Evolutionary conservation across 2,329 filamentous ascomycete species (phyloP).

Genomic region (Hirsutella thompsonii): DNA sequence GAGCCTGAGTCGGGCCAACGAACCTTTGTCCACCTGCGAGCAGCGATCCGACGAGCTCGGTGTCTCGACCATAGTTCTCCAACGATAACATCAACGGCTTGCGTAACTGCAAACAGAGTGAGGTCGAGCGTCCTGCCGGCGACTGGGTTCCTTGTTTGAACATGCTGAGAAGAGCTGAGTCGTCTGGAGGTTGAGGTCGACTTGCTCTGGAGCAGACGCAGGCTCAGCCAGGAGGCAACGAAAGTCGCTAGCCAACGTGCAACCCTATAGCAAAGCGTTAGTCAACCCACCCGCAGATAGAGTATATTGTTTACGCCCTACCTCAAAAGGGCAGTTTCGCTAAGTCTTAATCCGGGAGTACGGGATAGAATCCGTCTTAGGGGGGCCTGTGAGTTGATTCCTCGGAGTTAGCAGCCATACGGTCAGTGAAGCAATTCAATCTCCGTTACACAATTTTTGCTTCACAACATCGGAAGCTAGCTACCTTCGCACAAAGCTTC

Average conservation of each 20-base stretch:
- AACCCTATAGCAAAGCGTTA: conserved; percentile 24
- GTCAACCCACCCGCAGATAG: conserved; percentile 2
- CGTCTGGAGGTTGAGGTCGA: conserved; percentile 5
- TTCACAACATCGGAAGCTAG: no score
- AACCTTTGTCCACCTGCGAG: conserved; percentile 34
- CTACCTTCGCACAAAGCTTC: no score
- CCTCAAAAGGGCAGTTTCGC: conserved; percentile 14
- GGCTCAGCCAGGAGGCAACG: conserved; percentile 42
- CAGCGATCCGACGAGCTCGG: conserved; percentile 28
- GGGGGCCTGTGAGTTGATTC: no score
- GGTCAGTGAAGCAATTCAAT: no score
- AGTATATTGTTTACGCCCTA: conserved; percentile 2
- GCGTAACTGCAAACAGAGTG: conserved; percentile 62
- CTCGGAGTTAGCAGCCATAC: no score
- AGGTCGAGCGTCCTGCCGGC: conserved; percentile 71
- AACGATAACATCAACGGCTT: conserved; percentile 59
- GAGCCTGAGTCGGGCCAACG: conserved; percentile 1
- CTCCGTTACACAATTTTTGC: no score
- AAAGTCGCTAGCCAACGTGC: conserved; percentile 46
- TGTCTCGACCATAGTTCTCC: conserved; percentile 50
- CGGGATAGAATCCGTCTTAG: no score
- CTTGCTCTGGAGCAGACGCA: conserved; percentile 45
- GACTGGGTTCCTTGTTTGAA: conserved; percentile 10
- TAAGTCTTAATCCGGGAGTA: conserved; percentile 6
- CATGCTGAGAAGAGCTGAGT: not conserved